A percentile compares a stretch with the other conserved stretches of the same genome.
Conservation (phyloP, 73 alveolate species). For the Tetrahymena elliotti region DNA sequence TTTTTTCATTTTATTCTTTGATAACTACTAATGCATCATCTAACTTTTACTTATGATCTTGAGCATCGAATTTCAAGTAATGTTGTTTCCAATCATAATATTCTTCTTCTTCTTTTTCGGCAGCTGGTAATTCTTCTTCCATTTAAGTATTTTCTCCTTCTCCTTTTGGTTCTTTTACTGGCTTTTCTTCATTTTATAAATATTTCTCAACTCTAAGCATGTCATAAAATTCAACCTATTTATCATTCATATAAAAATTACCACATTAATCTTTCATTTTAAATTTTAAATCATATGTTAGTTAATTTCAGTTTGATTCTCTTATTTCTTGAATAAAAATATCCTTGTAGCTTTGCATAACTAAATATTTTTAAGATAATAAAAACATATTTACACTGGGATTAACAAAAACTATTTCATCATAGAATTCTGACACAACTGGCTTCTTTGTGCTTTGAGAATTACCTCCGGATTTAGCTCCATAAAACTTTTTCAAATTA, state of each 20-base stretch:
- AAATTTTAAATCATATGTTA: too few relatives aligned
- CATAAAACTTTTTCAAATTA: not conserved
- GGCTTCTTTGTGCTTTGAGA: conserved; percentile 73
- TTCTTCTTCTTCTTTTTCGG: conserved; percentile 17
- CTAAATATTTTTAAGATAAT: not conserved
- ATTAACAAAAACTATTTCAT: conserved; percentile 86
- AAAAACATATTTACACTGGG: conserved; percentile 61
- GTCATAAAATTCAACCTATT: not conserved
- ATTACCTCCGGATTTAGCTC: conserved; percentile 29
- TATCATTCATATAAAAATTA: too few relatives aligned
- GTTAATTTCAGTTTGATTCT: too few relatives aligned
- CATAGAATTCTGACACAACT: conserved; percentile 84
- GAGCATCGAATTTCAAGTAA: conserved; percentile 15
- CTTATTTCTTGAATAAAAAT: not conserved
- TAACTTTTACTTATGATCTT: conserved; percentile 4
- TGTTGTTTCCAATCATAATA: conserved; percentile 3
- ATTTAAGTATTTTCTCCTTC: not conserved
- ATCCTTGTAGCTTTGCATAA: not conserved
- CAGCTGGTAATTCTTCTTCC: conserved; percentile 21
- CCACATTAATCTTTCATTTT: too few relatives aligned
- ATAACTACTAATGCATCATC: conserved; percentile 21
- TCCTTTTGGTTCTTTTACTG: not conserved
- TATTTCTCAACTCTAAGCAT: not conserved
- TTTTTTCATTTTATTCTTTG: not conserved
- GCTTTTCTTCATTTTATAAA: conserved; percentile 6